Conservation (phyloP, 441 rosid genomes). For the Adansonia gregorii region DNA sequence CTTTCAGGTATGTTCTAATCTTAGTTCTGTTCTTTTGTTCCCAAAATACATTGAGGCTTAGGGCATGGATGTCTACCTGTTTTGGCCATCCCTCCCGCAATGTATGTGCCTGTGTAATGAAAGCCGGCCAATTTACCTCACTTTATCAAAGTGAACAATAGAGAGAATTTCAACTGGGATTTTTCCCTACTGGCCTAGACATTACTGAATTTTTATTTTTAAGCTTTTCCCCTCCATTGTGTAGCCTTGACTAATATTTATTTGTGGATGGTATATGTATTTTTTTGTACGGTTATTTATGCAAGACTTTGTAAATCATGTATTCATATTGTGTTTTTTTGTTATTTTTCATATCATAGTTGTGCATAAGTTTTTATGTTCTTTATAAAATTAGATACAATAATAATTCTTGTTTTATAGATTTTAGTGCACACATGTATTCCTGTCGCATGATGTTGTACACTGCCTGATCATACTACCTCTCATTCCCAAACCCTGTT, state of each 20-base stretch:
- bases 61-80: not conserved
- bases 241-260: not conserved
- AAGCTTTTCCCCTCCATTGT: not conserved
- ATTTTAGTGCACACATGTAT: too few relatives aligned
- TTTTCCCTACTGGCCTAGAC: not conserved
- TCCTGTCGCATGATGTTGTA: too few relatives aligned
- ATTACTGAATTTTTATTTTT: not conserved
- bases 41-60: not conserved
- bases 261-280: not conserved
- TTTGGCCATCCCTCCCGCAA: slow-evolving; percentile 6
- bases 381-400: too few relatives aligned
- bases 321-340: too few relatives aligned
- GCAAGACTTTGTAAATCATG: not conserved
- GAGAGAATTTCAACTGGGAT: not conserved
- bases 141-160: not conserved
- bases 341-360: too few relatives aligned
- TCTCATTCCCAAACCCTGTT: too few relatives aligned
- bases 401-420: too few relatives aligned
- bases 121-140: not conserved
- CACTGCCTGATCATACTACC: too few relatives aligned
- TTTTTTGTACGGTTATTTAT: not conserved
- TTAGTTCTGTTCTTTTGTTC: not conserved
- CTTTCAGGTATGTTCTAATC: not conserved
- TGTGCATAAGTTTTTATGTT: too few relatives aligned
- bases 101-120: slow-evolving; percentile 14